Evolutionary conservation across 2,329 filamentous ascomycete genomes (phyloP).

Genomic region (Epichloe gansuensis): DNA sequence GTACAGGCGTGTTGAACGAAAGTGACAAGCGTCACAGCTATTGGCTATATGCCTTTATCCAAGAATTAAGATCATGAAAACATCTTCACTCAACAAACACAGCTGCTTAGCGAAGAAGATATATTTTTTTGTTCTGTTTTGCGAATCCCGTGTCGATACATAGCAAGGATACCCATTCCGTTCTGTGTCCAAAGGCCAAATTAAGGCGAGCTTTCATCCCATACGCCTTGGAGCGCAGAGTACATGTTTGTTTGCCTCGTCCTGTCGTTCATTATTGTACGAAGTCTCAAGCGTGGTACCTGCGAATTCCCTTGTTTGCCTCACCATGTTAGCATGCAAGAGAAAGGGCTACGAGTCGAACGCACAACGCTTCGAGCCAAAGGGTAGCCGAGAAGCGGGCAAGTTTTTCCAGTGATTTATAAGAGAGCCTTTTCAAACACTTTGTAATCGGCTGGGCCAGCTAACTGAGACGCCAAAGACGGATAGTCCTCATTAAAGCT

Average conservation of each 20-base stretch:
- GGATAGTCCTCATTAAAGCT: constrained; percentile 18
- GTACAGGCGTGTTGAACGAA: neutral
- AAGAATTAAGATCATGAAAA: neutral
- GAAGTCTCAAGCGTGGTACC: too few relatives aligned
- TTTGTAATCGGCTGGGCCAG: constrained; percentile 16
- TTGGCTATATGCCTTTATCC: neutral
- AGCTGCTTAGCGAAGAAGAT: neutral
- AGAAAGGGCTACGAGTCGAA: too few relatives aligned
- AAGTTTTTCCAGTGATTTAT: neutral
- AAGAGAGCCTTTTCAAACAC: constrained; percentile 17
- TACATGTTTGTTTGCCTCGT: neutral
- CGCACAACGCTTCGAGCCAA: too few relatives aligned
- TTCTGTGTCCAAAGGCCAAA: too few relatives aligned
- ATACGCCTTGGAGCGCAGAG: neutral
- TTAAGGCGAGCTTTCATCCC: too few relatives aligned
- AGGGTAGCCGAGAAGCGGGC: too few relatives aligned
- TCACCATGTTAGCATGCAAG: too few relatives aligned
- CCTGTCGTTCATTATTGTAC: too few relatives aligned
- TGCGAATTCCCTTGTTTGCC: too few relatives aligned
- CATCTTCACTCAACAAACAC: neutral
- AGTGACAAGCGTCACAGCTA: neutral
- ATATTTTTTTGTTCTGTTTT: too few relatives aligned
- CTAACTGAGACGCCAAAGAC: constrained; percentile 13
- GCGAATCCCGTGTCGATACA: neutral
- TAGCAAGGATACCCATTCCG: neutral